These are phyloP conservation scores for Colletotrichum tropicicola DNA, from an alignment of 2,329 filamentous ascomycete species.

Conservation along the genomic window DNA sequence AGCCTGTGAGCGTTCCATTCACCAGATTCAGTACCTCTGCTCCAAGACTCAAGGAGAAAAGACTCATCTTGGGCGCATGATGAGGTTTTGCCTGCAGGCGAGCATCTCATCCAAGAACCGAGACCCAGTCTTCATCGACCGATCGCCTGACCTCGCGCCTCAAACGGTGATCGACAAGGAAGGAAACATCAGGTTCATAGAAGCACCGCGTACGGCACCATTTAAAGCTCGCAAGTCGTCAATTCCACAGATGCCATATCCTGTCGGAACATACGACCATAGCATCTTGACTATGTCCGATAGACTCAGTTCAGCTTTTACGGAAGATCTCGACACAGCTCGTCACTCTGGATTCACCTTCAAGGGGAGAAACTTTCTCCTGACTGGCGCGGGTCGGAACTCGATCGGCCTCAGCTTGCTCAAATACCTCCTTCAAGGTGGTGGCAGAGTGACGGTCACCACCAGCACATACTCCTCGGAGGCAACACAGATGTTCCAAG, in stretches of 20 bases:
- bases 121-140: slow-evolving; percentile 6
- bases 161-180: not conserved
- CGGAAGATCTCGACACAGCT: slow-evolving; percentile 91
- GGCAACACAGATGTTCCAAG: slow-evolving; percentile 98
- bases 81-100: slow-evolving; percentile 6
- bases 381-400: slow-evolving; percentile 97
- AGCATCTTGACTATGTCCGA: not conserved
- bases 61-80: slow-evolving; percentile 68
- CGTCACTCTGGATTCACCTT: slow-evolving; percentile 87
- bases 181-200: not conserved
- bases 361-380: slow-evolving; percentile 92
- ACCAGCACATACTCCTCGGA: slow-evolving; percentile 97
- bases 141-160: not conserved
- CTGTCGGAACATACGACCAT: not conserved
- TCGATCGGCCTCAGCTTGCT: slow-evolving; percentile 97
- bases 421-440: slow-evolving; percentile 93
- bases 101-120: not conserved
- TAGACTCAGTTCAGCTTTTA: slow-evolving; percentile 68
- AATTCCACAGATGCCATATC: not conserved
- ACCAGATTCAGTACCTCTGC: slow-evolving; percentile 99
- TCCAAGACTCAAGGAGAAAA: slow-evolving; percentile 96
- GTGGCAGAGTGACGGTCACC: slow-evolving; percentile 94
- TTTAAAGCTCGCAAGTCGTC: not conserved
- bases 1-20: slow-evolving; percentile 91
- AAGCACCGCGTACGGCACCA: not conserved